Percentiles rank a stretch among this genome's conserved stretches.
These are phyloP conservation scores for Allium sativum DNA, from an alignment of 106 monocot genomes.

Conservation along the genomic window DNA sequence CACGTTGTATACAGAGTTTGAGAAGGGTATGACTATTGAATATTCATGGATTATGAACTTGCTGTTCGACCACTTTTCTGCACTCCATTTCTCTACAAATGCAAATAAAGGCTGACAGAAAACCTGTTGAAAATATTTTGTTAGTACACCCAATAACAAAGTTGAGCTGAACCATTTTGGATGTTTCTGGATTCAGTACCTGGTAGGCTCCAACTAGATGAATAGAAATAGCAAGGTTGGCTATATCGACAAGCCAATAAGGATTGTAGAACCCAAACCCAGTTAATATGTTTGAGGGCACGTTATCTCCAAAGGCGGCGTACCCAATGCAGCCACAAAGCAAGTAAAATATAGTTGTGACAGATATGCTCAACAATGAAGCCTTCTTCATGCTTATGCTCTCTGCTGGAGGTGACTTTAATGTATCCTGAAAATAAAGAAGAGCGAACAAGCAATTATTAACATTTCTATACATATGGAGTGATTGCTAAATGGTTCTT, in stretches of 20 bases:
- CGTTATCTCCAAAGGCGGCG: slow-evolving; percentile 27
- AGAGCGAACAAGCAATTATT: not conserved
- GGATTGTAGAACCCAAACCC: slow-evolving; percentile 25
- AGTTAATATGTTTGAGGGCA: slow-evolving; percentile 32
- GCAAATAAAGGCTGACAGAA: slow-evolving; percentile 10
- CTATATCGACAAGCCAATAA: slow-evolving; percentile 15
- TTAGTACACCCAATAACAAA: no score
- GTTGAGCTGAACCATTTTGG: not conserved
- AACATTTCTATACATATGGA: no score
- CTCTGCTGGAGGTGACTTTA: slow-evolving; percentile 35
- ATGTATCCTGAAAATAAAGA: slow-evolving; percentile 17
- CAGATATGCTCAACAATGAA: slow-evolving; percentile 16
- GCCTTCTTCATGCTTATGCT: slow-evolving; percentile 27
- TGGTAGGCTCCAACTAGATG: slow-evolving; percentile 20
- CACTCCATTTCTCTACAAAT: slow-evolving; percentile 7
- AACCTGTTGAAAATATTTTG: not conserved
- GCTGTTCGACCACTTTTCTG: slow-evolving; percentile 4
- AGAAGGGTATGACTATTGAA: slow-evolving; percentile 2
- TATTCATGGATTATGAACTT: slow-evolving; percentile 10
- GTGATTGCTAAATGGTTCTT: not conserved
- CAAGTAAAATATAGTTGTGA: slow-evolving; percentile 39
- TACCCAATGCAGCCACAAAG: slow-evolving; percentile 38
- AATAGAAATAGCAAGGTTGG: slow-evolving; percentile 11
- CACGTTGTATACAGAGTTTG: slow-evolving; percentile 2
- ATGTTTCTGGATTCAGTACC: slow-evolving; percentile 1